Evolutionary conservation across 2,329 filamentous ascomycete species (phyloP).

Genomic region (Beauveria asiatica): DNA sequence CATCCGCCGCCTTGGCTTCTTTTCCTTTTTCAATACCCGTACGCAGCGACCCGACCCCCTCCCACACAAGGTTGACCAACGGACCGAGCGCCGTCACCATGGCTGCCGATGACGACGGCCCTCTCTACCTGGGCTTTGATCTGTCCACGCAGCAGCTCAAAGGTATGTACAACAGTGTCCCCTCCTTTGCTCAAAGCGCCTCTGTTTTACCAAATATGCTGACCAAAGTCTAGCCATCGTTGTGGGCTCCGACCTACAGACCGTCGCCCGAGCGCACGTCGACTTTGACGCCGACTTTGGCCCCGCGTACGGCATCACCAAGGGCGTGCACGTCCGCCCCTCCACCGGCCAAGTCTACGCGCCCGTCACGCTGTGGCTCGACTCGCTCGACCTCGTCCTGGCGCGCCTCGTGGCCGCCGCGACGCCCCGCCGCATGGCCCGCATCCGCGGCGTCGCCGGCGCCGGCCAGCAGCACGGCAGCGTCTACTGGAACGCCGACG

Average conservation of each 20-base stretch:
- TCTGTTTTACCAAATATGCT: not conserved
- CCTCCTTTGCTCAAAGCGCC: not conserved
- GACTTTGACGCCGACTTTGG: conserved; percentile 85
- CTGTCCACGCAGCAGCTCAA: conserved; percentile 96
- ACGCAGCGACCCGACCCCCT: no score
- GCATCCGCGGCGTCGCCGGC: conserved; percentile 75
- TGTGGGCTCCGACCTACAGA: conserved; percentile 72
- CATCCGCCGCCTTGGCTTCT: no score
- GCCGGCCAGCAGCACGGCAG: conserved; percentile 97
- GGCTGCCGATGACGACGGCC: conserved; percentile 26
- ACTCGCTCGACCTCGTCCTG: conserved; percentile 82
- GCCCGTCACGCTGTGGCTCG: conserved; percentile 89
- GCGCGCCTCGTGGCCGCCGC: conserved; percentile 63
- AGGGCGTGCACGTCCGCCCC: conserved; percentile 79
- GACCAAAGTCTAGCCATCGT: conserved; percentile 56
- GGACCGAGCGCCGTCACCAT: not conserved
- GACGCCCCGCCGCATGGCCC: conserved; percentile 51
- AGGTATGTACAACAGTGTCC: conserved; percentile 39
- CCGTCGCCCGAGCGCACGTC: conserved; percentile 78
- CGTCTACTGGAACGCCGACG: conserved; percentile 78
- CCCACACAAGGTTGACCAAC: not conserved
- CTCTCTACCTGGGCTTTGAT: conserved; percentile 86
- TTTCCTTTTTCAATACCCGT: no score
- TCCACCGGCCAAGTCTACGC: conserved; percentile 83
- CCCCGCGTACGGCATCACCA: conserved; percentile 67